These are phyloP conservation scores for Cryptomeria japonica DNA, from an alignment of 75 land plant genomes.

Conservation along the genomic window DNA sequence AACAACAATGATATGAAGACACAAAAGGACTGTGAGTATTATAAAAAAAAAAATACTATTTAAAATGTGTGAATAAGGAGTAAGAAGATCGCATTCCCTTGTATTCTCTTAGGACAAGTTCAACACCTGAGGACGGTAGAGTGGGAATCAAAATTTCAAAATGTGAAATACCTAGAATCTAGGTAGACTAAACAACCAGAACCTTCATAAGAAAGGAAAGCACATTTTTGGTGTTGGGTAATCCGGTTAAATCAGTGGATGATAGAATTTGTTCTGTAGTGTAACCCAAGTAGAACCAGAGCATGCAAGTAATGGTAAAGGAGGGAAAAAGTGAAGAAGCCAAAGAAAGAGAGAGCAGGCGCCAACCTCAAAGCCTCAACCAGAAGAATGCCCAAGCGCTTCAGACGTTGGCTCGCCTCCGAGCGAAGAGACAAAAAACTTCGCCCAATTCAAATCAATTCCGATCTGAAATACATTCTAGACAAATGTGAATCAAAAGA, in stretches of 20 bases:
- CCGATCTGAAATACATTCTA: neutral
- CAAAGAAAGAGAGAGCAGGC: neutral
- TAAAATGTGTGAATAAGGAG: too few species aligned
- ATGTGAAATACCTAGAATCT: too few species aligned
- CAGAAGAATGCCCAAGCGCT: slow-evolving; percentile 36
- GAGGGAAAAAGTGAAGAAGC: neutral
- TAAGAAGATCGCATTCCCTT: too few species aligned
- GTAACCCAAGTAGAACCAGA: neutral
- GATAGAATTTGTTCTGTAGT: neutral
- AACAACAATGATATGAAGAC: too few species aligned
- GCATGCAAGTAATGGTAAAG: neutral
- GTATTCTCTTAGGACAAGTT: too few species aligned
- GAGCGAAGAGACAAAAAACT: neutral
- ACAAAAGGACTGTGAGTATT: too few species aligned
- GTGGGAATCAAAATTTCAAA: neutral
- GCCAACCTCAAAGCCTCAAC: slow-evolving; percentile 47
- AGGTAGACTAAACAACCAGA: neutral
- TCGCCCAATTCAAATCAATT: neutral
- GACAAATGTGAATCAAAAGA: neutral
- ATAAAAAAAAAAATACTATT: too few species aligned
- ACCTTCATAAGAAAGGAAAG: neutral
- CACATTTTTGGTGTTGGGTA: neutral
- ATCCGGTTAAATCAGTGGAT: neutral
- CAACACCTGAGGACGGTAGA: neutral
- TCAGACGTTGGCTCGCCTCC: slow-evolving; percentile 29